Percentiles rank a stretch among this genome's conserved stretches.
Evolutionary conservation across 352 stramenopile species (phyloP).

Genomic region (Phytophthora europaea): DNA sequence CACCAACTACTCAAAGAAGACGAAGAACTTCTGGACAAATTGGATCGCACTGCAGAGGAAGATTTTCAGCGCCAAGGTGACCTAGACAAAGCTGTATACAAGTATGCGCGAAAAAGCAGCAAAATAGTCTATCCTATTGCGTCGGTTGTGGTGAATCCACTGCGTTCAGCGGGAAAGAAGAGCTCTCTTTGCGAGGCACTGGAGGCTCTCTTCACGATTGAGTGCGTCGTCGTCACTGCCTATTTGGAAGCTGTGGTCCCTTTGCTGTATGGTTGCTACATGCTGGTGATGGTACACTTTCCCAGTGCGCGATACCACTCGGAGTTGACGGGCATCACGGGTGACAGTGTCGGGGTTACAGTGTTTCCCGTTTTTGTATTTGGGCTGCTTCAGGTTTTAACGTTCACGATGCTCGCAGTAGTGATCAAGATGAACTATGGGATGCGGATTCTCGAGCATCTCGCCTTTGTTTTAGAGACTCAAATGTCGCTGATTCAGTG

Average conservation of each 20-base stretch:
- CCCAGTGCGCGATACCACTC: background rate
- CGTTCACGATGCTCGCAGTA: background rate
- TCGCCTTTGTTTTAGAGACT: background rate
- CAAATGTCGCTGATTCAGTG: background rate
- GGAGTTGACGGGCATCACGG: background rate
- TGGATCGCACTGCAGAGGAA: background rate
- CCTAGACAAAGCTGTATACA: background rate
- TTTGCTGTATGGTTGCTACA: background rate
- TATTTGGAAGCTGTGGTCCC: background rate
- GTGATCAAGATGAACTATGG: background rate
- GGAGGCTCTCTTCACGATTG: background rate
- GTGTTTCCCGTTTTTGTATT: background rate
- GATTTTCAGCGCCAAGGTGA: background rate
- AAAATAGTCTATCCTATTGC: background rate
- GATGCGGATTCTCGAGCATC: background rate
- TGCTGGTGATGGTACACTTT: constrained; percentile 1
- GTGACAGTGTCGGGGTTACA: background rate
- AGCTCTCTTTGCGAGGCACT: background rate
- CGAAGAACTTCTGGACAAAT: background rate
- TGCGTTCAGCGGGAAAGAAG: background rate
- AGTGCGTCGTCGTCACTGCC: background rate
- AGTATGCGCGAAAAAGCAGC: background rate
- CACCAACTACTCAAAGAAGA: background rate
- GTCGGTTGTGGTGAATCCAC: background rate
- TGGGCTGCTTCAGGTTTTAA: background rate